Conservation (phyloP, 192 early-diverging fungal species). For the Backusella mclennaniae region DNA sequence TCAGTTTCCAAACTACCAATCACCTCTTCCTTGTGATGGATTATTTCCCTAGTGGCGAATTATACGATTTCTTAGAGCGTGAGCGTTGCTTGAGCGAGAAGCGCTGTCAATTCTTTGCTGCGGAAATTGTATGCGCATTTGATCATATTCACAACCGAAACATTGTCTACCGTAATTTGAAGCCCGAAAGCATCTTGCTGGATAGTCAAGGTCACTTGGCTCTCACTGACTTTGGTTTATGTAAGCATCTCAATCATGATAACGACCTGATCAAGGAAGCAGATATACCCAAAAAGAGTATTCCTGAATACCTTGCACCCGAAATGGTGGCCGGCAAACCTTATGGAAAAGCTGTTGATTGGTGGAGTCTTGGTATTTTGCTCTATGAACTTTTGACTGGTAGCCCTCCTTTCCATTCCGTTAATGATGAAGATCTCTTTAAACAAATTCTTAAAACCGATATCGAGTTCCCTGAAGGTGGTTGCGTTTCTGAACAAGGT, state of each 20-base stretch:
- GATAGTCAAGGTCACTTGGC: conserved; percentile 70
- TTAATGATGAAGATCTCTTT: conserved; percentile 64
- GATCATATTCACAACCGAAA: conserved; percentile 66
- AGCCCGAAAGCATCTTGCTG: conserved; percentile 69
- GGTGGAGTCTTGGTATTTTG: conserved; percentile 82
- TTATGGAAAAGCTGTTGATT: conserved; percentile 74
- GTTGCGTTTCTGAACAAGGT: conserved; percentile 57
- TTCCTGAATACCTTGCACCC: conserved; percentile 83
- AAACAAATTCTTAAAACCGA: conserved; percentile 62
- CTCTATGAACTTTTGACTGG: conserved; percentile 74
- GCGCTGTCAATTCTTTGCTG: conserved; percentile 64
- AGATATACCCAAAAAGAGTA: conserved; percentile 27
- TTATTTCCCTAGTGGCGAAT: conserved; percentile 79
- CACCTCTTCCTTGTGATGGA: conserved; percentile 80
- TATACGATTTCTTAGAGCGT: conserved; percentile 75
- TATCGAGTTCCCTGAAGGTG: conserved; percentile 50
- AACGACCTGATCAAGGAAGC: background rate
- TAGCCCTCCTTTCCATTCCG: conserved; percentile 70
- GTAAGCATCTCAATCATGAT: conserved; percentile 54
- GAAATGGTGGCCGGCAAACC: conserved; percentile 71
- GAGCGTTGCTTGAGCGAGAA: conserved; percentile 62
- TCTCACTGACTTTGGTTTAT: conserved; percentile 77
- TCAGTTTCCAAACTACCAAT: conserved; percentile 73
- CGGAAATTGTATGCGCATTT: conserved; percentile 66
- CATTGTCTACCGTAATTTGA: conserved; percentile 73